These are phyloP conservation scores for Aspergillus quadrilineatus DNA, from an alignment of 2,329 filamentous ascomycete species.

Conservation along the genomic window DNA sequence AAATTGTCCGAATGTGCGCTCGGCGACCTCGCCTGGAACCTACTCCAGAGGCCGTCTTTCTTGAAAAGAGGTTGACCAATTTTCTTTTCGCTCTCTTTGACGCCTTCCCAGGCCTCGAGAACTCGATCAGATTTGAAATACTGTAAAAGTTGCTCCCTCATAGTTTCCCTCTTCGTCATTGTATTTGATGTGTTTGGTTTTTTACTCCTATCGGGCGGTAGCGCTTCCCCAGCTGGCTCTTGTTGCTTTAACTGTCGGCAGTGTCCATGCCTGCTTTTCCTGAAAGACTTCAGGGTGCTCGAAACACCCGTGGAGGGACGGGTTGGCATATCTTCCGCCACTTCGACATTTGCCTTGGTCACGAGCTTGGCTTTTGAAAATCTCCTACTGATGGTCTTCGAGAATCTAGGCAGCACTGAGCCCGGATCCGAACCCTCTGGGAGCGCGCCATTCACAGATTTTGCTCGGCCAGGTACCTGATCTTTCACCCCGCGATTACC, in stretches of 20 bases:
- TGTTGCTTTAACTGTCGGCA: not conserved
- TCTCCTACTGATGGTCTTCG: constrained; percentile 23
- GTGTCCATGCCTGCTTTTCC: constrained; percentile 19
- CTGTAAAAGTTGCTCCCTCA: constrained; percentile 34
- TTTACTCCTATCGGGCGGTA: constrained; percentile 13
- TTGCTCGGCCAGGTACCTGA: constrained; percentile 20
- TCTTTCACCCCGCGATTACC: constrained; percentile 5
- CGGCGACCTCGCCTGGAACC: constrained; percentile 32
- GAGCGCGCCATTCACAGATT: constrained; percentile 24
- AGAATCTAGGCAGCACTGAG: constrained; percentile 18
- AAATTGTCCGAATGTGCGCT: constrained; percentile 12
- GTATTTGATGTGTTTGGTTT: constrained; percentile 8
- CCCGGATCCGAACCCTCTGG: constrained; percentile 13
- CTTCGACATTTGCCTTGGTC: constrained; percentile 20
- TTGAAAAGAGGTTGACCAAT: constrained; percentile 13
- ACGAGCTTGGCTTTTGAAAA: constrained; percentile 26
- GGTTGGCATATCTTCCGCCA: constrained; percentile 8
- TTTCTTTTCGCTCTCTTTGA: constrained; percentile 23
- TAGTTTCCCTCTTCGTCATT: constrained; percentile 23
- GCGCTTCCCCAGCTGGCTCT: constrained; percentile 3
- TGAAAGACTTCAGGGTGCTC: constrained; percentile 23
- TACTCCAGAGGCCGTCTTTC: constrained; percentile 31
- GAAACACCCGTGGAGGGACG: constrained; percentile 31
- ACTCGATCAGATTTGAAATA: constrained; percentile 37
- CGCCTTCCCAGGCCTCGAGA: constrained; percentile 32